Conservation (phyloP, 768 basidiomycete genomes). For the Suillus variegatus region DNA sequence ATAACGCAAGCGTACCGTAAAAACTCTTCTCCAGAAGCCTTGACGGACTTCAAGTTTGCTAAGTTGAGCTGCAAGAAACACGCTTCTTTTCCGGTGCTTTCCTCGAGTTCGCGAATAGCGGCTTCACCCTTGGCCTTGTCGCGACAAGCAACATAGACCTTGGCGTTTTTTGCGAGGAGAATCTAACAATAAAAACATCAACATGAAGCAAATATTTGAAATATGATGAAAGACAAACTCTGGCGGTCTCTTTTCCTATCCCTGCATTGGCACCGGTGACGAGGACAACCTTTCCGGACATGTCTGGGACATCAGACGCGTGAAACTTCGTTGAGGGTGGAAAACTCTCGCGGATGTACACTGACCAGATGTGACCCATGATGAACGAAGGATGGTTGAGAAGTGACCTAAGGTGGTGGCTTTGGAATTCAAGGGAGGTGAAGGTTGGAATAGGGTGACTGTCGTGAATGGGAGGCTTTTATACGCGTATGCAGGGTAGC, state of each 20-base stretch:
- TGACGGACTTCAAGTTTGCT: conserved; percentile 43
- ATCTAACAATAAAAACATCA: conserved; percentile 25
- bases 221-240: conserved; percentile 10
- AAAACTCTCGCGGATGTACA: conserved; percentile 13
- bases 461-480: no score
- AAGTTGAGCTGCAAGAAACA: conserved; percentile 47
- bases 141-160: conserved; percentile 51
- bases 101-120: conserved; percentile 42
- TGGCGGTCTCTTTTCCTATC: conserved; percentile 45
- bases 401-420: not conserved
- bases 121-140: conserved; percentile 35
- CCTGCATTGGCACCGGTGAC: conserved; percentile 52
- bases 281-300: conserved; percentile 34
- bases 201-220: no score
- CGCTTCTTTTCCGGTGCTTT: conserved; percentile 44
- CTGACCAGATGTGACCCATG: conserved; percentile 13
- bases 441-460: no score
- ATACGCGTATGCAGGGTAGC: no score
- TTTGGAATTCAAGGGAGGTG: not conserved
- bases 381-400: not conserved
- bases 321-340: conserved; percentile 26
- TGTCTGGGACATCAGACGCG: conserved; percentile 34
- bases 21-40: conserved; percentile 42
- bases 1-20: conserved; percentile 22
- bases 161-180: conserved; percentile 46